Base-by-base conservation (phyloP, 2,329 filamentous ascomycete species). In the Colletotrichum tabaci region DNA sequence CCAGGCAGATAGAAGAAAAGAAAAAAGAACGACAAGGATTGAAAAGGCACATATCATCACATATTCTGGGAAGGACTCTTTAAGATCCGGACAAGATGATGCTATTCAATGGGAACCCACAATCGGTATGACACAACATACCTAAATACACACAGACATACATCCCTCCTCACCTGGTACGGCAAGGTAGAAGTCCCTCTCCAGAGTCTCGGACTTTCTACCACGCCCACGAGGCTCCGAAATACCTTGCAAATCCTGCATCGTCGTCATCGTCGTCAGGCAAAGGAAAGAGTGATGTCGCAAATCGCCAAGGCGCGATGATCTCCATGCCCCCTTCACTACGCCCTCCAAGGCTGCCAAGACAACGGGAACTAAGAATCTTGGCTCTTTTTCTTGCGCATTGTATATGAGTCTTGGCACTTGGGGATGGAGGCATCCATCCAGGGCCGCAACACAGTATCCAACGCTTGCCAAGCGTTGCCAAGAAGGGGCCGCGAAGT, bases 301-400 rank as follows among this genome's bases (percentile, higher is more conserved):
- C 35, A 55, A 55, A 55, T 63, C 50, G 61, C 61, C 49, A 55
- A 63, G 61, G 55, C 38, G 5, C 8, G 40, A 46, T 23, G 61
- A 55, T 55, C 49, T 35, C 38, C 35, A 38, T 38, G 10, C 49
- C 49, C 4, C 13, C 16, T 21, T 13, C 18, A 57, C 55, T n/a
- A 42, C 60, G 61, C 61, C n/a, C 10, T 16, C 46, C 61, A 44
- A 16, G 18, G 23, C 18, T 72, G 69, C 69, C 69, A 72, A 72
- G 66, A 55, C 15, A 35, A 42, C 69, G 66, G 69, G 66, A 69
- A 61, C 69, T 72, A 72, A 61, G 60, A 55, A 49, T n/a, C 50
- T 64, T 64, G 16, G 40, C 50, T 56, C 16, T 38, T 42, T 30
- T 30, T 38, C 15, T 7, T 21, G 21, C 23, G 6, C 40, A 30